Conservation (phyloP, 352 stramenopile species). For the Globisporangium ultimum region DNA sequence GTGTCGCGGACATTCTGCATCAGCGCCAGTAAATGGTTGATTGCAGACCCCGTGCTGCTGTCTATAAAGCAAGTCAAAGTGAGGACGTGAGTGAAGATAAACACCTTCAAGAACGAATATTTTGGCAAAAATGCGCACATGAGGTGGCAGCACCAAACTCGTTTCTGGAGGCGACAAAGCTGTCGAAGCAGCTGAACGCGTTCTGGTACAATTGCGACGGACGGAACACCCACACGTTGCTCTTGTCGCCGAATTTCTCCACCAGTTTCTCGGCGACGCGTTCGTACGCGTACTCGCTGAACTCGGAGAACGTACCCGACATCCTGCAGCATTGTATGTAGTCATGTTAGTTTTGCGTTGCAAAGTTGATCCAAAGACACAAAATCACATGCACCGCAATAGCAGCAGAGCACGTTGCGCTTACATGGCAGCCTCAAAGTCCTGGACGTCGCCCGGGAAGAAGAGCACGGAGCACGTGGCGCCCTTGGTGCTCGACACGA, state of each 20-base stretch:
- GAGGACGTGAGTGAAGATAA: not conserved
- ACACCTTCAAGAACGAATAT: no score
- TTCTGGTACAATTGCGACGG: constrained; percentile 37
- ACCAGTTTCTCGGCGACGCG: constrained; percentile 33
- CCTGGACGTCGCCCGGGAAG: constrained; percentile 67
- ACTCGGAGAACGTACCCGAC: constrained; percentile 33
- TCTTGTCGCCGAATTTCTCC: constrained; percentile 44
- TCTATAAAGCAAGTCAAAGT: constrained; percentile 18
- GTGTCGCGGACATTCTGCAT: constrained; percentile 28
- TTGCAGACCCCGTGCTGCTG: constrained; percentile 24
- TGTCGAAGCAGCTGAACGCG: constrained; percentile 60
- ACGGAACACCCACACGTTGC: constrained; percentile 60
- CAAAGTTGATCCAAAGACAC: no score
- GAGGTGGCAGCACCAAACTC: constrained; percentile 43
- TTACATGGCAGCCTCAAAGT: constrained; percentile 50
- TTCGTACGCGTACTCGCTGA: constrained; percentile 57
- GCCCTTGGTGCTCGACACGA: constrained; percentile 28
- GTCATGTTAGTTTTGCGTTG: no score
- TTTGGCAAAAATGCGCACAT: constrained; percentile 22
- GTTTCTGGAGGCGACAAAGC: constrained; percentile 49
- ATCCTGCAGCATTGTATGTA: constrained; percentile 7
- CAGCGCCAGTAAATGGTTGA: constrained; percentile 35
- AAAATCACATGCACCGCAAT: no score
- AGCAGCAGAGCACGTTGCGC: not conserved
- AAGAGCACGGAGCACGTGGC: constrained; percentile 49